Conservation (phyloP, 177 flowering plant species). For the Telopea speciosissima region DNA sequence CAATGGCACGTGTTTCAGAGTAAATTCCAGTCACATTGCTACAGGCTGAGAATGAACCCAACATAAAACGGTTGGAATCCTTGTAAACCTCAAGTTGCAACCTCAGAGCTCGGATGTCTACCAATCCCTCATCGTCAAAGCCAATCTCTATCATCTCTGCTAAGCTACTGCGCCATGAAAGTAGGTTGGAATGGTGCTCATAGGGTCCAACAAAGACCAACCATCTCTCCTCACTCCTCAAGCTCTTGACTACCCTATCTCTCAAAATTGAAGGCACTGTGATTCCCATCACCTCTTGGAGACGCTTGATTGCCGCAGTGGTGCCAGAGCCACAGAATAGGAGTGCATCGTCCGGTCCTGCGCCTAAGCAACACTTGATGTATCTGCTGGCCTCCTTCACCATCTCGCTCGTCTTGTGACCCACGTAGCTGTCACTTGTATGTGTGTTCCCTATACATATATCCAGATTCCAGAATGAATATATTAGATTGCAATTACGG, state of each 20-base stretch:
- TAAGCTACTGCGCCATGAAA: conserved; percentile 73
- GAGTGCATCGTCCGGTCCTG: conserved; percentile 34
- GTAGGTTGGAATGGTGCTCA: conserved; percentile 80
- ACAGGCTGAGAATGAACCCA: conserved; percentile 82
- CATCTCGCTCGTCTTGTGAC: too few relatives aligned
- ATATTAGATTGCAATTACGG: too few relatives aligned
- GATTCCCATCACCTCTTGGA: conserved; percentile 77
- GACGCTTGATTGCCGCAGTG: conserved; percentile 62
- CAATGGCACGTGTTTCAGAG: conserved; percentile 45
- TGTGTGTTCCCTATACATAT: too few relatives aligned
- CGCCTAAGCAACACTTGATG: too few relatives aligned
- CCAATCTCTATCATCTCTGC: conserved; percentile 80
- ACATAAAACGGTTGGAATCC: conserved; percentile 35
- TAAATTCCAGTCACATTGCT: conserved; percentile 72
- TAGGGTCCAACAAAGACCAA: conserved; percentile 74
- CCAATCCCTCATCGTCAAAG: conserved; percentile 37
- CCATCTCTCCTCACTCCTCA: conserved; percentile 60
- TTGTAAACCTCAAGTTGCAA: conserved; percentile 27
- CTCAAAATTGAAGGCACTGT: conserved; percentile 47
- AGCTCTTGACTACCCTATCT: conserved; percentile 29
- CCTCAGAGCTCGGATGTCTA: conserved; percentile 44
- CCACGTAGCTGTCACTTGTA: too few relatives aligned
- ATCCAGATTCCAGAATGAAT: too few relatives aligned
- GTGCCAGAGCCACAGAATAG: conserved; percentile 70
- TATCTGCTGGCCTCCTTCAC: too few relatives aligned